phyloP scores from a whole-genome alignment of 352 stramenopile species.

The Phytophthora palmivora region DNA sequence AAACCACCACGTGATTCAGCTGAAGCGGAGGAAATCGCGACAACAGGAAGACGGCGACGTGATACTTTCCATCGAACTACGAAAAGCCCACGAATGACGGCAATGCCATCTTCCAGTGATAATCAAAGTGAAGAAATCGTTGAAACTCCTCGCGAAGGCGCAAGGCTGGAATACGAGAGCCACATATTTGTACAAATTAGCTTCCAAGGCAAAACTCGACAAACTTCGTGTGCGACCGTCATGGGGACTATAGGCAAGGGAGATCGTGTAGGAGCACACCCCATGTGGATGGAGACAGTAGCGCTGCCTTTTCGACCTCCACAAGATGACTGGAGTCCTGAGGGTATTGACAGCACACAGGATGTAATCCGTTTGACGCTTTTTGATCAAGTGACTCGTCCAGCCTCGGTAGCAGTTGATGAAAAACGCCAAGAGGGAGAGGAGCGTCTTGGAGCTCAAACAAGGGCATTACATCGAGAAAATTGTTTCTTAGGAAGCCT shows the following conservation, averaged over 20 bases:
- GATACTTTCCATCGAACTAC: conserved; percentile 29
- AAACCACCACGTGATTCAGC: conserved; percentile 18
- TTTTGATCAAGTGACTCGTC: conserved; percentile 88
- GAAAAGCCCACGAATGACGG: conserved; percentile 27
- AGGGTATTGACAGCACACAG: conserved; percentile 65
- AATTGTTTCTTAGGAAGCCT: conserved; percentile 87
- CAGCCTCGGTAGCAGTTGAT: conserved; percentile 15
- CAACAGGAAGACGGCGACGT: conserved; percentile 17
- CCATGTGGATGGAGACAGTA: conserved; percentile 94
- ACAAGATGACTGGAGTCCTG: conserved; percentile 83
- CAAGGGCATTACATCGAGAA: conserved; percentile 65
- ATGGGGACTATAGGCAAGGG: conserved; percentile 15
- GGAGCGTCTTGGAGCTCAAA: conserved; percentile 28
- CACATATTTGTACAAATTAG: conserved; percentile 83
- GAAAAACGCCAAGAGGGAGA: conserved; percentile 46
- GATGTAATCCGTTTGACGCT: conserved; percentile 88
- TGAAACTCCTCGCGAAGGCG: conserved; percentile 18
- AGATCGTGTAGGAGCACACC: conserved; percentile 37
- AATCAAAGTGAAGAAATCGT: conserved; percentile 19
- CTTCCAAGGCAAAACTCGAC: conserved; percentile 83
- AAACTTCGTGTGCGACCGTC: conserved; percentile 57
- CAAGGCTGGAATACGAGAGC: conserved; percentile 42
- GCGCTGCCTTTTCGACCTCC: conserved; percentile 87
- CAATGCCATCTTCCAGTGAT: neutral
- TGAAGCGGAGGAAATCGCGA: conserved; percentile 22